Base-by-base conservation (phyloP, 257 asterid species). In the Penstemon eatonii region DNA sequence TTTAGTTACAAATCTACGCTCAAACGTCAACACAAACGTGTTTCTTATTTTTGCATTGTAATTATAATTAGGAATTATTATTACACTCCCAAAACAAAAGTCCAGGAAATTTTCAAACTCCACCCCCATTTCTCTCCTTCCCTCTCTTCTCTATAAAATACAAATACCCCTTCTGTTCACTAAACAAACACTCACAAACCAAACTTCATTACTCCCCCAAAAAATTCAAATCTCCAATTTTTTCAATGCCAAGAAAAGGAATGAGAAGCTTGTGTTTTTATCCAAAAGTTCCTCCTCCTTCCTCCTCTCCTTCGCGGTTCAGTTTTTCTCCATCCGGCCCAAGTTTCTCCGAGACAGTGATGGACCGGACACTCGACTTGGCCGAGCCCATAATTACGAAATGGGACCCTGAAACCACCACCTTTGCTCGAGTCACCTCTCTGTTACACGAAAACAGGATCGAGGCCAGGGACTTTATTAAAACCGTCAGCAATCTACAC, bases 401-500 rank as follows among this genome's bases (percentile, higher is more conserved):
- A 66, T 91, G 96, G 97, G 68, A 86, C 62, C 91, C 92, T 0
- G 91, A 91, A 0, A 18, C 82, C n/a, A 75, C 85, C 4, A 76
- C 83, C 3, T 69, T 82, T 1, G 89, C 90, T 0, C 79, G 78
- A 0, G 95, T 90, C 6, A 91, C 96, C 56, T 91, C 97, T 4
- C 85, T 91, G 3, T 88, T 91, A 81, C 76, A 85, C 64, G 91
- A 91, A 70, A 88, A 71, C 36, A 75, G 88, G 3, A 54, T 74
- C 6, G 97, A 88, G 75, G 95, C 97, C 0, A 75, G 63, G 40
- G 91, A 81, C 1, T 88, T 86, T 76, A 78, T 91, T 68, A 84
- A 77, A 44, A 73, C 73, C 15, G 88, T 87, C 10, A 73, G 72
- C 60, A 86, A 84, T 45, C 33, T 91, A 56, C 96, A 88, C 44